Base-by-base conservation (phyloP, 495 filamentous ascomycete species). In the Penicillium dipodomyicola region DNA sequence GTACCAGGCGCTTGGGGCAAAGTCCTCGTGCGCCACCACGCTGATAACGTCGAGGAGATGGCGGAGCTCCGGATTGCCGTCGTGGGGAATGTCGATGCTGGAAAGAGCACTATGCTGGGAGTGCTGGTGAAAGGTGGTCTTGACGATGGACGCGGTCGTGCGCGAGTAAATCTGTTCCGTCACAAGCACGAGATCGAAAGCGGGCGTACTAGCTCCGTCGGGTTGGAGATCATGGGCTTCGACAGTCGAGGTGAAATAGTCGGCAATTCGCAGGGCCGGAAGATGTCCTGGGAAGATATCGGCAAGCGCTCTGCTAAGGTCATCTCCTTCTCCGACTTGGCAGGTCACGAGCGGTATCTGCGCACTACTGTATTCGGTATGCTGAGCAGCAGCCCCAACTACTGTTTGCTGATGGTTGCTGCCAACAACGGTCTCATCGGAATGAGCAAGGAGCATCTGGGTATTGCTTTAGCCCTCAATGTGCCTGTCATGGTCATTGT, bases 191-290 rank as follows among this genome's bases (percentile, higher is more conserved):
- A 98, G 71, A 87, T 97, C 46, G 94, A 98, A 68, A 93, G 88
- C 47, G 94, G 94, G 1, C 82, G 94, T 56, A 98, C 94, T 7
- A 94, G 89, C 70, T 97, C 95, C 2, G 94, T 98, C 4, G 94
- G 94, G 25, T 89, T 96, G 90, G 94, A 98, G 71, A 98, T 98
- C 47, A 94, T 98, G 90, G 94, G 94, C 11, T 98, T 97, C 63
- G 92, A 97, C 70, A 89, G 87, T 55, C 82, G 80, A 52, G 94
- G 95, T 17, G 88, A 96, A 27, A 87, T 96, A 39, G 82, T 98
- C 46, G 80, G 85, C 27, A 90, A 88, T 25, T 87, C 88, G 0
- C 87, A 92, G 9, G 95, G 94, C 4, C 80, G 92, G 52, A 92
- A 91, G 67, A 76, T 98, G 25, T 91, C 91, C 20, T 98, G 94